Evolutionary conservation across 179 eudicot genomes (phyloP), one percentile per base, ranked within the genome.

Genomic region (Gypsophila paniculata): DNA sequence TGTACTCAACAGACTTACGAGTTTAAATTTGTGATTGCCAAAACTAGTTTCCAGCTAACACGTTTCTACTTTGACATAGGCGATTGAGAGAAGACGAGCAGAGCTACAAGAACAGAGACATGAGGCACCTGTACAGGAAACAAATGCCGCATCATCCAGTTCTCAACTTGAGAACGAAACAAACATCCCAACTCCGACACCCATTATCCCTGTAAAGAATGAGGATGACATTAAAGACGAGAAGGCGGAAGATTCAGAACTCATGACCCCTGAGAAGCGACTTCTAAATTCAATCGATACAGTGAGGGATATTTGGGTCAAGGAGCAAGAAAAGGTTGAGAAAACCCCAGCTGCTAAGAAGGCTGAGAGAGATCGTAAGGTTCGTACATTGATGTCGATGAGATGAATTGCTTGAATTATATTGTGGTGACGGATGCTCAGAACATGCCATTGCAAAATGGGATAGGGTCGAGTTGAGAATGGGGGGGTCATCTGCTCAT

Each of bases 301-400:
- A 9, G 96, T 93, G 58, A 87, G 88, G 75, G 86, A 88, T 63
- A 86, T 67, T 9, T 88, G 87, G 79, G 64, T 78, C 75, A 93
- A 91, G 42, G 97, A 91, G 72, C 78, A 86, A 72, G 68, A 62
- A 19, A 91, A 81, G 65, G 58, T 79, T 72, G 84, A 88, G 83
- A 78, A 73, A 19, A 91, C 91, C 3, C 96, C 98, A 5, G 79
- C 85, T 67, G 97, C 93, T 11, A 89, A 80, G 80, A 88, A 57
- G 76, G 96, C 86, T 0, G 90, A 87, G 62, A 87, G 97, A 71
- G 84, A 83, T 51, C 84, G 79, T 65, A 85, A 69, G 78, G 81
- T 93, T 9, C 84, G 86, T 5, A 83, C 90, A 57, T 74, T 93
- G 68, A 89, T 85, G 96, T 85, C 97, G 23, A 89, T 93, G 98